Evolutionary conservation across 2,329 filamentous ascomycete species (phyloP).

Genomic region (Lachnellula willkommii): DNA sequence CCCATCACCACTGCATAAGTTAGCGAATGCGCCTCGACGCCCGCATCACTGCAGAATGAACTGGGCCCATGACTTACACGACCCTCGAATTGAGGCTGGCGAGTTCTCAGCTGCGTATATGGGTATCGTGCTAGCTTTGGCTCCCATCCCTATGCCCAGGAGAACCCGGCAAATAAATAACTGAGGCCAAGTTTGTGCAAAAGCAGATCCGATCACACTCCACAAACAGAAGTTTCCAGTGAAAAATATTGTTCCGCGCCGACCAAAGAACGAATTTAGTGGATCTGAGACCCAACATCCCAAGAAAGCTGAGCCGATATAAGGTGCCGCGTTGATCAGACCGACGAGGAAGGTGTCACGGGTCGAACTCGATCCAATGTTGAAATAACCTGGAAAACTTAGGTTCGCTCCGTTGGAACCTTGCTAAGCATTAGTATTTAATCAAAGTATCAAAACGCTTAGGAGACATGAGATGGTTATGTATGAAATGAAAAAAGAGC

Average conservation of each 20-base stretch:
- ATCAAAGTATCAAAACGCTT: too few relatives aligned
- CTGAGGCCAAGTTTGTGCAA: slow-evolving; percentile 61
- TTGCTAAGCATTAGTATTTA: background rate
- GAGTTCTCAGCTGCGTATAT: slow-evolving; percentile 59
- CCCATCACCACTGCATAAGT: slow-evolving; percentile 58
- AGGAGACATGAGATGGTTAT: too few relatives aligned
- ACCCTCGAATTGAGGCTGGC: slow-evolving; percentile 48
- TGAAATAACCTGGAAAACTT: slow-evolving; percentile 43
- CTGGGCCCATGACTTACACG: slow-evolving; percentile 15
- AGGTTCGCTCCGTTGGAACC: slow-evolving; percentile 45
- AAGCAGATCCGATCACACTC: slow-evolving; percentile 7
- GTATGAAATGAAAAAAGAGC: too few relatives aligned
- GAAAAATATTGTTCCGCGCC: slow-evolving; percentile 65
- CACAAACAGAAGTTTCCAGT: slow-evolving; percentile 56
- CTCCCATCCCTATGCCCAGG: slow-evolving; percentile 71
- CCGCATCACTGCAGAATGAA: background rate
- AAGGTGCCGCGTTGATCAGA: slow-evolving; percentile 55
- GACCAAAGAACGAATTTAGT: slow-evolving; percentile 61
- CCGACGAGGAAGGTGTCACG: slow-evolving; percentile 42
- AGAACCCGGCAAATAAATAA: slow-evolving; percentile 64
- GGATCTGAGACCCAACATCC: slow-evolving; percentile 65
- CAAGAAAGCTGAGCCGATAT: slow-evolving; percentile 45
- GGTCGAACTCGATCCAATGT: slow-evolving; percentile 37
- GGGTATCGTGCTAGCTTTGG: slow-evolving; percentile 64
- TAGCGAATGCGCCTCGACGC: background rate